A percentile compares a stretch with the other conserved stretches of the same genome.
phyloP scores from a whole-genome alignment of 306 rosid species.

The Vigna unguiculata region DNA sequence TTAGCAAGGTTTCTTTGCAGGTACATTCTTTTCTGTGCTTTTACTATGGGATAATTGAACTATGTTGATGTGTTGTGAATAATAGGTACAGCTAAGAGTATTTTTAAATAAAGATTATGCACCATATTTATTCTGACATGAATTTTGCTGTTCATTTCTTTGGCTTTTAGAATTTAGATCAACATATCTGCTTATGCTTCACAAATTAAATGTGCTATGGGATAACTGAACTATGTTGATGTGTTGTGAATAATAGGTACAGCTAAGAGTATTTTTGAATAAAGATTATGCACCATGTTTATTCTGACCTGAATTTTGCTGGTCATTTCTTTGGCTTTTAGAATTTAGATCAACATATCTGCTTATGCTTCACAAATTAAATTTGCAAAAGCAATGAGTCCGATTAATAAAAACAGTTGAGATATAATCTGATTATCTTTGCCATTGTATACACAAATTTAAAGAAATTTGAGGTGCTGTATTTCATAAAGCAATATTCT shows the following conservation, averaged over 20 bases:
- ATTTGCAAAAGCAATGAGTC: slow-evolving; percentile 8
- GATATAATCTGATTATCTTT: slow-evolving; percentile 17
- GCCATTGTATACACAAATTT: slow-evolving; percentile 2
- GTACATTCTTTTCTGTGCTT: slow-evolving; percentile 50
- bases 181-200: slow-evolving; percentile 32
- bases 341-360: slow-evolving; percentile 36
- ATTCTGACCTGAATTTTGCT: slow-evolving; percentile 10
- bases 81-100: slow-evolving; percentile 13
- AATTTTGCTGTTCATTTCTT: slow-evolving; percentile 28
- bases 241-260: slow-evolving; percentile 13
- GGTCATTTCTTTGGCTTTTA: slow-evolving; percentile 21
- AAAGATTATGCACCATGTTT: slow-evolving; percentile 4
- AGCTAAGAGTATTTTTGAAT: slow-evolving; percentile 28
- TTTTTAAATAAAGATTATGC: slow-evolving; percentile 28
- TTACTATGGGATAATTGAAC: slow-evolving; percentile 20
- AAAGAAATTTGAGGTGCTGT: slow-evolving; percentile 12
- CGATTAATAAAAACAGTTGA: slow-evolving; percentile 30
- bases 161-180: slow-evolving; percentile 32
- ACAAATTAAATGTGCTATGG: slow-evolving; percentile 22
- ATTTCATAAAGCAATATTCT: slow-evolving; percentile 23
- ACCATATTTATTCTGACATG: neutral
- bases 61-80: slow-evolving; percentile 28
- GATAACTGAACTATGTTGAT: slow-evolving; percentile 28
- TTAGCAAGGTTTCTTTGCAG: slow-evolving; percentile 97
- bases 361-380: slow-evolving; percentile 32